Conservation (phyloP, 1,139 yeast species). For the Hemisphaericaspora subhashii region DNA sequence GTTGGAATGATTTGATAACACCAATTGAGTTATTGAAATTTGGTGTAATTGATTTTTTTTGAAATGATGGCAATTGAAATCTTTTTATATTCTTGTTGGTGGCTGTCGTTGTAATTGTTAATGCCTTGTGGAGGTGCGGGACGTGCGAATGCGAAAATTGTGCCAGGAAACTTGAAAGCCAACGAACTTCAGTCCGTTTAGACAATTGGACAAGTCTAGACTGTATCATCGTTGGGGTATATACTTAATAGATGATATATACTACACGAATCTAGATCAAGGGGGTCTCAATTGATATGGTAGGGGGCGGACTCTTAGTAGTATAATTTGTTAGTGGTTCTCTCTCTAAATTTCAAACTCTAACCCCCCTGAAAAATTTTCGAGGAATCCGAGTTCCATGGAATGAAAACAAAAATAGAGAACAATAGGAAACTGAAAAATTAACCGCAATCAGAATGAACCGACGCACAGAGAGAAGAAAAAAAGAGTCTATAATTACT, state of each 20-base stretch:
- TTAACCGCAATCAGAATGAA: too few relatives aligned
- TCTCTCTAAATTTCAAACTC: too few relatives aligned
- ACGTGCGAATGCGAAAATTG: constrained; percentile 6
- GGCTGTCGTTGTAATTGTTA: neutral
- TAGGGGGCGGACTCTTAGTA: too few relatives aligned
- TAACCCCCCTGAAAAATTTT: too few relatives aligned
- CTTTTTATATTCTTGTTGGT: constrained; percentile 8
- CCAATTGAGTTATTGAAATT: too few relatives aligned
- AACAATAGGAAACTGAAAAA: neutral
- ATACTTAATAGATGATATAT: neutral
- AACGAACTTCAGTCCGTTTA: constrained; percentile 2
- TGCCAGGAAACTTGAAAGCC: neutral
- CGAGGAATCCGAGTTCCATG: too few relatives aligned
- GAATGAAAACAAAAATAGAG: neutral
- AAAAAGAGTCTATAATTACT: neutral
- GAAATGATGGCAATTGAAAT: constrained; percentile 7
- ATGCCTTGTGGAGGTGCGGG: constrained; percentile 1
- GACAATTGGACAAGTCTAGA: constrained; percentile 1
- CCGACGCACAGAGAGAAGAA: neutral
- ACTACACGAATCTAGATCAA: too few relatives aligned
- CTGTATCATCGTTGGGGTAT: neutral
- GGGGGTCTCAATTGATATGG: too few relatives aligned
- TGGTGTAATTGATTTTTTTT: constrained; percentile 1
- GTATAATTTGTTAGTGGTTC: too few relatives aligned
- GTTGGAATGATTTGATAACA: constrained; percentile 4